These are phyloP conservation scores for Botryosphaeria dothidea DNA, from an alignment of 2,329 filamentous ascomycete genomes.

Conservation along the genomic window DNA sequence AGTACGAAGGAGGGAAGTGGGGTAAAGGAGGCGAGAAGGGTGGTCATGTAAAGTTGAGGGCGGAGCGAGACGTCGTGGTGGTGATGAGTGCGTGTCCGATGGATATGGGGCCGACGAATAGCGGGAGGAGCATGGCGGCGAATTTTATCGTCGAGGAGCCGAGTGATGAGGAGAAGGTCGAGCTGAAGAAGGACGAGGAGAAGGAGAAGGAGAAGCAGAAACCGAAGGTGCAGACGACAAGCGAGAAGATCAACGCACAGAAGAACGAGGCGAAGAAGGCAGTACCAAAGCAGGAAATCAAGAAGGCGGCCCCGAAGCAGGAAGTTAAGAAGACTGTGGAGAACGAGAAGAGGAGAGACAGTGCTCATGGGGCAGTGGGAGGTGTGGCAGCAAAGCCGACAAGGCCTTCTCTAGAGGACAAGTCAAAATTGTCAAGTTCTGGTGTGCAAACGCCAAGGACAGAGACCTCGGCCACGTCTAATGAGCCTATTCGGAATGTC, in stretches of 20 bases:
- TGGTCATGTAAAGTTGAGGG: conserved; percentile 34
- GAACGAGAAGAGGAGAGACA: conserved; percentile 12
- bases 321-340: neutral
- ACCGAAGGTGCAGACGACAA: conserved; percentile 7
- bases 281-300: neutral
- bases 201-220: neutral
- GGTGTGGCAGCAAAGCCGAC: neutral
- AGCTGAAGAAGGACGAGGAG: neutral
- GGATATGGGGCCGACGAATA: conserved; percentile 38
- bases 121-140: conserved; percentile 39
- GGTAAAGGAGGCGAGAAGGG: conserved; percentile 32
- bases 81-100: conserved; percentile 42
- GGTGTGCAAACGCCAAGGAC: neutral
- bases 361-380: neutral
- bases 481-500: neutral
- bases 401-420: conserved; percentile 1
- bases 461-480: neutral
- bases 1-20: conserved; percentile 1
- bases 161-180: conserved; percentile 19
- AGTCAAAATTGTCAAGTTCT: neutral
- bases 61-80: conserved; percentile 38
- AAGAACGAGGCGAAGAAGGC: conserved; percentile 12
- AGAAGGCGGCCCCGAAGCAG: neutral
- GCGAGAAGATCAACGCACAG: neutral
- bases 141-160: conserved; percentile 41